Percentiles rank a stretch among this genome's conserved stretches.
Conservation (phyloP, 768 basidiomycete genomes). For the Mycena alexandri region DNA sequence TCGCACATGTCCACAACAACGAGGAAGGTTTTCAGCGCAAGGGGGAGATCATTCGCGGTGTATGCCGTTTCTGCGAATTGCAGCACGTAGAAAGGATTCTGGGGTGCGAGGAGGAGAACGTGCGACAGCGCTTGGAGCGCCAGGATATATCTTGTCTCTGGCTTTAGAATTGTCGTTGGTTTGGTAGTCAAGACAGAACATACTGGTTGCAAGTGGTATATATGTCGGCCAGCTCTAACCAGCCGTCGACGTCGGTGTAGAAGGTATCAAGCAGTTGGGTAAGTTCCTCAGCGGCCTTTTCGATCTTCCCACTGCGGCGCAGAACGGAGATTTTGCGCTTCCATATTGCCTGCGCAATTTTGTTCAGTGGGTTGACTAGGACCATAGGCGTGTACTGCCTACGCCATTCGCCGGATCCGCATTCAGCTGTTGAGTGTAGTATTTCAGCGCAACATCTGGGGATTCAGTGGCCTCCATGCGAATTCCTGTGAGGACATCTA, state of each 20-base stretch:
- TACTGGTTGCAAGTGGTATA: constrained; percentile 83
- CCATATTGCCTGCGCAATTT: constrained; percentile 68
- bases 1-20: constrained; percentile 85
- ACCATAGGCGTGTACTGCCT: constrained; percentile 43
- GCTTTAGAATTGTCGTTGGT: neutral
- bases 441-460: constrained; percentile 67
- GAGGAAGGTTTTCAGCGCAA: constrained; percentile 86
- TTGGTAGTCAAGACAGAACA: constrained; percentile 43
- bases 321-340: constrained; percentile 86
- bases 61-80: constrained; percentile 92
- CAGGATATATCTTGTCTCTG: constrained; percentile 68
- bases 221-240: constrained; percentile 88
- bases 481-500: constrained; percentile 82
- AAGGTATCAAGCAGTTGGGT: constrained; percentile 84
- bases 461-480: constrained; percentile 78
- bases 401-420: constrained; percentile 81
- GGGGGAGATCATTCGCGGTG: constrained; percentile 77
- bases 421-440: constrained; percentile 74
- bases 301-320: constrained; percentile 69
- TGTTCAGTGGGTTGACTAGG: constrained; percentile 3
- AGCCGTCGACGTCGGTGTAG: constrained; percentile 89
- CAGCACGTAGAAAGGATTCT: constrained; percentile 88
- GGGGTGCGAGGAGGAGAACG: constrained; percentile 83
- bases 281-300: constrained; percentile 79
- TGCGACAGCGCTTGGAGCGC: constrained; percentile 86